Evolutionary conservation across 108 stramenopile species (phyloP), one percentile per base, ranked within the genome.

Genomic region (Bacterosira constricta): DNA sequence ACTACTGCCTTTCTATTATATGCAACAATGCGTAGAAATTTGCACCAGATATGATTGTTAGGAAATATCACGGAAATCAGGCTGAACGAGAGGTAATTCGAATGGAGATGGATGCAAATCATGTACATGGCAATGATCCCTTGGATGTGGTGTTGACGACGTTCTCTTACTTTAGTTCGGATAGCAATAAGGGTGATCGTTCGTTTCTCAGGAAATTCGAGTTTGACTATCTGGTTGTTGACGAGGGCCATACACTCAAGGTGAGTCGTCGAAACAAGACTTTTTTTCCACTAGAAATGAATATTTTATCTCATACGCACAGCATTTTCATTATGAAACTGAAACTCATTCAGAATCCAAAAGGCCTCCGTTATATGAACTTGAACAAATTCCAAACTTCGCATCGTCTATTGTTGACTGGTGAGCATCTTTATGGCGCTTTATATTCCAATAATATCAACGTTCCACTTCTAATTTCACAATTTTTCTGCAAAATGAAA

Each of bases 111-210:
- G 63, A 79, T 3, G 18, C 30, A 21, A 80, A 80, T 31, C 58
- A 86, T 17, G 47, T 42, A 13, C 41, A 37, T 17, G 53, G 32
- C 8, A 21, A 64, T 41, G 60, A 58, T 9, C 53, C 34, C 12
- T 46, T 90, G 35, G 91, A 96, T 82, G 90, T 86, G 11, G 82
- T 96, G 45, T 45, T 96, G 29, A 89, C 88, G 25, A 88, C 95
- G 3, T 89, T 90, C 56, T 89, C 91, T 0, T 92, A 90, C 49
- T 93, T 91, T 75, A 81, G 80, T 58, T 89, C 81, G 23, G 90
- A 93, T 60, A 54, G 53, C 53, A 89, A 90, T 25, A 73, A 79
- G 26, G 75, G 80, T 20, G 92, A 93, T 70, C 81, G 92, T 8
- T 65, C 53, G 20, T 96, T 96, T 75, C 74, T 96, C 26, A 66